Conservation (phyloP, 306 rosid genomes). For the Neltuma alba region DNA sequence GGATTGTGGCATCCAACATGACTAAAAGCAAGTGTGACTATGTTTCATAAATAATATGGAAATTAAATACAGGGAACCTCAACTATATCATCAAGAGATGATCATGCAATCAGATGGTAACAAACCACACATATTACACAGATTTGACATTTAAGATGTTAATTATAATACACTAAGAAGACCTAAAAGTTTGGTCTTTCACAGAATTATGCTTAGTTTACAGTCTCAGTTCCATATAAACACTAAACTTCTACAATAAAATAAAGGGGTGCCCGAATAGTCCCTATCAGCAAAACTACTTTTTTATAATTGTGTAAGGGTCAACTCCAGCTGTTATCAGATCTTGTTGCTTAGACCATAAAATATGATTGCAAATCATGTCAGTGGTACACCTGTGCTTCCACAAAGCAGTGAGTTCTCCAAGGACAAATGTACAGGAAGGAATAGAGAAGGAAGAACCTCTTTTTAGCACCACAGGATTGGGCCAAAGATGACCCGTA, state of each 20-base stretch:
- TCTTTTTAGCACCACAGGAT: not conserved
- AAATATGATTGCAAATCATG: not conserved
- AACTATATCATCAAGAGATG: not conserved
- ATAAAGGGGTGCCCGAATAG: not conserved
- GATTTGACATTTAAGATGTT: not conserved
- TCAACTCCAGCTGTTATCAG: not conserved
- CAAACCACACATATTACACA: not conserved
- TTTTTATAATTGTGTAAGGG: not conserved
- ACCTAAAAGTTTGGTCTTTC: not conserved
- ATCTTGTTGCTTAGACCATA: not conserved
- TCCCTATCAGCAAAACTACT: not conserved
- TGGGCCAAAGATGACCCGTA: not conserved
- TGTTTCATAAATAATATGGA: not conserved
- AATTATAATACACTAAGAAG: not conserved
- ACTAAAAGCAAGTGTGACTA: not conserved
- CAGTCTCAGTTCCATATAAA: not conserved
- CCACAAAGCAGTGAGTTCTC: not conserved
- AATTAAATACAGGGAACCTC: not conserved
- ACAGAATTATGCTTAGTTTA: not conserved
- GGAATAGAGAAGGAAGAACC: not conserved
- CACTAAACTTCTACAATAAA: not conserved
- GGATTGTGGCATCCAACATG: not conserved
- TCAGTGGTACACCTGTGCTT: not conserved
- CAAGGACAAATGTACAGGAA: not conserved
- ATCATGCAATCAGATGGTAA: slow-evolving; percentile 2